A percentile compares a stretch with the other conserved stretches of the same genome.
phyloP scores from a whole-genome alignment of 2,329 filamentous ascomycete species.

The Juglanconis oblonga region DNA sequence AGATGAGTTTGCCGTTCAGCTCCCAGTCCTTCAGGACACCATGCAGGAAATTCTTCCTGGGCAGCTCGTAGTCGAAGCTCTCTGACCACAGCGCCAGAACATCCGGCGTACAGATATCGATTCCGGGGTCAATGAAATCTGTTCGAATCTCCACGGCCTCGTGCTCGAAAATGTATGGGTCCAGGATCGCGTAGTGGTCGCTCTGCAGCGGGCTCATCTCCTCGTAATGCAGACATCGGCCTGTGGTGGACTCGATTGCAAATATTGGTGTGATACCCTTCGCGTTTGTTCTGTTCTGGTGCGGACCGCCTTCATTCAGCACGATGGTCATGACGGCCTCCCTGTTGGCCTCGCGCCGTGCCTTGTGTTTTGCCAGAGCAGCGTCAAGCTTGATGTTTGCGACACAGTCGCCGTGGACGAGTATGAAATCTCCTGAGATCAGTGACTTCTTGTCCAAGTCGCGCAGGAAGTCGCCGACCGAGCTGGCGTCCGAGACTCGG shows the following conservation, averaged over 20 bases:
- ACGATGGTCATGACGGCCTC: constrained; percentile 99
- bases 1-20: constrained; percentile 94
- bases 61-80: constrained; percentile 82
- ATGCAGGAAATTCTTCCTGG: constrained; percentile 71
- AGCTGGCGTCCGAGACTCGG: constrained; percentile 76
- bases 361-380: constrained; percentile 74
- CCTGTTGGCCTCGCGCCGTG: constrained; percentile 77
- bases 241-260: constrained; percentile 75
- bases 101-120: constrained; percentile 97
- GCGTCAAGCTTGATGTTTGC: constrained; percentile 83
- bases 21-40: constrained; percentile 96
- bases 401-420: constrained; percentile 90
- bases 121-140: constrained; percentile 88
- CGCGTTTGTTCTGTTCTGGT: constrained; percentile 71
- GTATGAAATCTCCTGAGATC: constrained; percentile 85
- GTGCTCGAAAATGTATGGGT: constrained; percentile 73
- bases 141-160: constrained; percentile 77
- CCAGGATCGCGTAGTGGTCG: constrained; percentile 67
- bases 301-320: constrained; percentile 70
- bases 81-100: constrained; percentile 94
- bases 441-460: constrained; percentile 84
- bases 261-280: constrained; percentile 78
- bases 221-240: constrained; percentile 89
- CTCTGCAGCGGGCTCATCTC: constrained; percentile 72
- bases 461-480: constrained; percentile 89